phyloP scores from a whole-genome alignment of 345 rosid genomes.

The Iberis pinnata region DNA sequence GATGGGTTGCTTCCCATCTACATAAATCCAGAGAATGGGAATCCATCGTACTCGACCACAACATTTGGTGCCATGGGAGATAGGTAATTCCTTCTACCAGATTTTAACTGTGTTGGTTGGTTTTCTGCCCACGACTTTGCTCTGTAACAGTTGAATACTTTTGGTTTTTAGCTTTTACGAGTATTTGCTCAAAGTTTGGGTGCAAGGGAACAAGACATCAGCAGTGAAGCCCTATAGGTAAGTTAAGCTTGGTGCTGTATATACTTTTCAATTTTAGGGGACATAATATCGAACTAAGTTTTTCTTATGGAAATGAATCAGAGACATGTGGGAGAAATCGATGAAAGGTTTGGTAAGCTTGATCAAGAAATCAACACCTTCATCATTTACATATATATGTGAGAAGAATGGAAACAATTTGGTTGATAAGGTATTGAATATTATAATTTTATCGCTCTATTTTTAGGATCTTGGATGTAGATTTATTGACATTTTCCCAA shows the following conservation, averaged over 20 bases:
- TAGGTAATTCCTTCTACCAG: slow-evolving; percentile 43
- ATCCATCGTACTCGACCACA: slow-evolving; percentile 52
- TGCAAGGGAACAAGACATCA: slow-evolving; percentile 82
- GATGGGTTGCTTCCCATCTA: slow-evolving; percentile 95
- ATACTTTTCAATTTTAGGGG: slow-evolving; percentile 8
- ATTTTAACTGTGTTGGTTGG: too few relatives aligned
- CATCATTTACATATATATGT: slow-evolving; percentile 81
- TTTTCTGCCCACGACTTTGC: too few relatives aligned
- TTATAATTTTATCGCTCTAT: too few relatives aligned
- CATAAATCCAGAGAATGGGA: slow-evolving; percentile 55
- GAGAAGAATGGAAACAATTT: slow-evolving; percentile 68
- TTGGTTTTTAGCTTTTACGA: slow-evolving; percentile 99
- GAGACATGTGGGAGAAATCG: slow-evolving; percentile 99
- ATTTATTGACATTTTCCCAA: too few relatives aligned
- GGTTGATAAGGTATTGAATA: slow-evolving; percentile 83
- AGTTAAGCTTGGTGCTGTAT: too few relatives aligned
- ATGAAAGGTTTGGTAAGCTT: slow-evolving; percentile 86
- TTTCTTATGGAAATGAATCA: slow-evolving; percentile 26
- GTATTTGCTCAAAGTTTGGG: slow-evolving; percentile 95
- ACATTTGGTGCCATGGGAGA: slow-evolving; percentile 99
- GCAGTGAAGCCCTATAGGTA: slow-evolving; percentile 68
- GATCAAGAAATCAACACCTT: slow-evolving; percentile 72
- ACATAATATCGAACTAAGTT: too few relatives aligned
- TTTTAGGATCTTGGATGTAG: too few relatives aligned
- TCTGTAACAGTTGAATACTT: too few relatives aligned